These are phyloP conservation scores for Kwoniella mangroviensis DNA, from an alignment of 768 basidiomycete genomes.

Conservation along the genomic window DNA sequence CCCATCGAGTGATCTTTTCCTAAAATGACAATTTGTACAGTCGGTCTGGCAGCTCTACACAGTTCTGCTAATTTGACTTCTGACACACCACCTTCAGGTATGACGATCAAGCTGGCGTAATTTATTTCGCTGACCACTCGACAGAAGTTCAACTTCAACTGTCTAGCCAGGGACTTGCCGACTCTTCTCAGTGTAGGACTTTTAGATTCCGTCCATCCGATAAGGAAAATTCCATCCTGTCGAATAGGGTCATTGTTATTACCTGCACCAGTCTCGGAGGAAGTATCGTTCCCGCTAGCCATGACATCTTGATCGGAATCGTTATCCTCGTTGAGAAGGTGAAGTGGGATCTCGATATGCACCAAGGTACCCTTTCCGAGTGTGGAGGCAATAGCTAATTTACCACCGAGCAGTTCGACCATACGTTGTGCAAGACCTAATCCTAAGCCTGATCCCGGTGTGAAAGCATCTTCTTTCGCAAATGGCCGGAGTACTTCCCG, in stretches of 20 bases:
- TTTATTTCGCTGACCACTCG: slow-evolving; percentile 38
- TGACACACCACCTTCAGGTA: slow-evolving; percentile 26
- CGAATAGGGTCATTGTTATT: slow-evolving; percentile 5
- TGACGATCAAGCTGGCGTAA: slow-evolving; percentile 42
- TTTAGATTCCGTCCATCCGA: slow-evolving; percentile 34
- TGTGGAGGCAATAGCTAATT: slow-evolving; percentile 46
- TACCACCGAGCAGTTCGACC: slow-evolving; percentile 55
- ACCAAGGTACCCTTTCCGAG: slow-evolving; percentile 47
- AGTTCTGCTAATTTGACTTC: slow-evolving; percentile 26
- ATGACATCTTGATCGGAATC: slow-evolving; percentile 39
- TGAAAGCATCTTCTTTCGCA: slow-evolving; percentile 49
- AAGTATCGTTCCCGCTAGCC: slow-evolving; percentile 1
- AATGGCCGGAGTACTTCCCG: slow-evolving; percentile 43
- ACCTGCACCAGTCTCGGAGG: not conserved
- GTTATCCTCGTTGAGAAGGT: slow-evolving; percentile 41
- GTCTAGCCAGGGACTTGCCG: slow-evolving; percentile 40
- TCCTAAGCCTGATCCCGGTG: slow-evolving; percentile 50
- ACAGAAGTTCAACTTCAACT: slow-evolving; percentile 43
- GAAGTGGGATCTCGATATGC: slow-evolving; percentile 50
- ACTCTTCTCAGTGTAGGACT: slow-evolving; percentile 27
- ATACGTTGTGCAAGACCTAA: slow-evolving; percentile 51
- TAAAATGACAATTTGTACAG: slow-evolving; percentile 34
- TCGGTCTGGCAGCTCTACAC: slow-evolving; percentile 27
- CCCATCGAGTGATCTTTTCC: slow-evolving; percentile 23
- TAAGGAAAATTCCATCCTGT: slow-evolving; percentile 35